Percentiles rank a stretch among this genome's conserved stretches.
phyloP scores from a whole-genome alignment of 331 rosid genomes.

The Malus hybrid region DNA sequence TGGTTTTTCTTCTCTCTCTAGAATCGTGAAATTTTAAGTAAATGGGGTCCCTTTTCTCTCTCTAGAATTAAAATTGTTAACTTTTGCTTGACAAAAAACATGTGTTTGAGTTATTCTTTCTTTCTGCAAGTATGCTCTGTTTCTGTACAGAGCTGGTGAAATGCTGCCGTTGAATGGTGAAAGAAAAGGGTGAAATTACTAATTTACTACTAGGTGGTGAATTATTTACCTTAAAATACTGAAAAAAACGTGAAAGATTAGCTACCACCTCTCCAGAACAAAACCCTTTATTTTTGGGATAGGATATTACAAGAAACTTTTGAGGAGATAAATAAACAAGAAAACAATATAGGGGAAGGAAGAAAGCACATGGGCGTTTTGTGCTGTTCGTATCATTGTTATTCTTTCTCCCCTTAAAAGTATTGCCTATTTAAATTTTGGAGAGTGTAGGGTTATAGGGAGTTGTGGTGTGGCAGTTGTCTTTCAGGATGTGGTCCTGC shows the following conservation, averaged over 20 bases:
- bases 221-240: neutral
- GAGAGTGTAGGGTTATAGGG: conserved; percentile 3
- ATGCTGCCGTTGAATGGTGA: neutral
- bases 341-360: conserved; percentile 1
- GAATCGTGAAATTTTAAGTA: neutral
- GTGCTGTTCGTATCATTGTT: neutral
- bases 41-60: too few species aligned
- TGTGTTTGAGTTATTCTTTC: neutral
- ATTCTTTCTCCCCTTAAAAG: neutral
- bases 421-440: neutral
- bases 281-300: neutral
- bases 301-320: neutral
- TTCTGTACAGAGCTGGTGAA: neutral
- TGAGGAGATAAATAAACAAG: neutral
- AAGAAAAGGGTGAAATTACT: neutral
- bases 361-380: conserved; percentile 23
- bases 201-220: neutral
- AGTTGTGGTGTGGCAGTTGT: neutral
- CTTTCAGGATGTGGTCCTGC: conserved; percentile 61
- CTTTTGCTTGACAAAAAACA: neutral
- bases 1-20: neutral
- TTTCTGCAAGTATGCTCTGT: neutral
- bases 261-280: neutral
- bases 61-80: too few species aligned
- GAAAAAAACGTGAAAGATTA: neutral